Evolutionary conservation across 2,329 filamentous ascomycete genomes (phyloP).

Genomic region (Fusarium agapanthi): DNA sequence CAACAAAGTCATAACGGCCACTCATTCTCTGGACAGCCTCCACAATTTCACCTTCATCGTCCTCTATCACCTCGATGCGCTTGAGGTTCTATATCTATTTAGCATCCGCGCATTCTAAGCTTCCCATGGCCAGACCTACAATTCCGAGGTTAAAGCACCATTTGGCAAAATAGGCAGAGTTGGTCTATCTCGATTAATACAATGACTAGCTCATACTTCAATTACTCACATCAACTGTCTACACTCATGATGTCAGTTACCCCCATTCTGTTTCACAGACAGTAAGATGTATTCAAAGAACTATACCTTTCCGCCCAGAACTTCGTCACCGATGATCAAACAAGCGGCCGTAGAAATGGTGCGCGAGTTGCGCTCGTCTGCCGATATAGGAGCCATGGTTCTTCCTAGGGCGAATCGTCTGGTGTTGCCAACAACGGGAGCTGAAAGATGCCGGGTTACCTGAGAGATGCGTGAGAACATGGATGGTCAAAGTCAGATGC

Average conservation of each 20-base stretch:
- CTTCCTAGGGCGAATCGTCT: slow-evolving; percentile 39
- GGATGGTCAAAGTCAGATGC: slow-evolving; percentile 19
- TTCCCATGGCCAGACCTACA: slow-evolving; percentile 49
- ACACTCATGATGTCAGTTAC: slow-evolving; percentile 3
- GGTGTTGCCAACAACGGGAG: slow-evolving; percentile 47
- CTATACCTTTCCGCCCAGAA: slow-evolving; percentile 87
- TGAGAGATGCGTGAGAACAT: slow-evolving; percentile 85
- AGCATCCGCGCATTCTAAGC: neutral
- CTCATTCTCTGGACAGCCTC: slow-evolving; percentile 91
- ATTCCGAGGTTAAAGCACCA: slow-evolving; percentile 71
- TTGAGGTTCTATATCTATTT: slow-evolving; percentile 69
- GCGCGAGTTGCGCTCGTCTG: slow-evolving; percentile 65
- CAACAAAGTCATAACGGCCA: slow-evolving; percentile 88
- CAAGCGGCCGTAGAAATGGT: slow-evolving; percentile 90
- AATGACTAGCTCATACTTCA: neutral
- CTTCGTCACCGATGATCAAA: slow-evolving; percentile 96
- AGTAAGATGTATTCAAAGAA: neutral
- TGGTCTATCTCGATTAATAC: slow-evolving; percentile 58
- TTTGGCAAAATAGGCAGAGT: slow-evolving; percentile 70
- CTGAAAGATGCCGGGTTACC: slow-evolving; percentile 72
- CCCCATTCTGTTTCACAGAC: neutral
- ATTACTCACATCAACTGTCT: slow-evolving; percentile 53
- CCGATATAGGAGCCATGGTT: slow-evolving; percentile 54
- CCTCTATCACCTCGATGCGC: slow-evolving; percentile 90
- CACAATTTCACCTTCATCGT: slow-evolving; percentile 89